These are phyloP conservation scores for Cardiospermum halicacabum DNA, from an alignment of 345 rosid species.

Conservation along the genomic window DNA sequence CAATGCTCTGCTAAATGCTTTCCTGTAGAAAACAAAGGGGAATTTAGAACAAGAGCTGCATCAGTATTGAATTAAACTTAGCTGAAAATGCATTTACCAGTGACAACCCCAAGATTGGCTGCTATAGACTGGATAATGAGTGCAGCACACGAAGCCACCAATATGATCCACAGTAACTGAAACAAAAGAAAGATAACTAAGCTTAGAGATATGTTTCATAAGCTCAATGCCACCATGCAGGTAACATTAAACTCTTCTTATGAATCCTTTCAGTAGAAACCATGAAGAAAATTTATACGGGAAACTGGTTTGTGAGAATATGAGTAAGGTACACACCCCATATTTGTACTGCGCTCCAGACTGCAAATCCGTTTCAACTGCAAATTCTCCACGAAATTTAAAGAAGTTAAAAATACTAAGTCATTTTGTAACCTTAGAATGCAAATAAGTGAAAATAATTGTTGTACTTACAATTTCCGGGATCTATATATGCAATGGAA, in stretches of 20 bases:
- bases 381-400: constrained; percentile 24
- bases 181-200: constrained; percentile 1
- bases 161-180: constrained; percentile 92
- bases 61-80: not conserved
- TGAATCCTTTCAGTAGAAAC: not conserved
- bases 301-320: not conserved
- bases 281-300: not conserved
- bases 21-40: constrained; percentile 33
- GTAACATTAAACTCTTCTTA: not conserved
- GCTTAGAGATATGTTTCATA: not conserved
- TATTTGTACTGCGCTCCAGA: constrained; percentile 85
- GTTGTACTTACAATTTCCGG: constrained; percentile 79
- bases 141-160: constrained; percentile 92
- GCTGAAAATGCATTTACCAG: constrained; percentile 38
- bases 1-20: constrained; percentile 96
- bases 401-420: constrained; percentile 6
- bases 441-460: not conserved
- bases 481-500: constrained; percentile 93
- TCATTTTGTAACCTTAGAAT: not conserved
- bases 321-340: constrained; percentile 39
- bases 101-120: constrained; percentile 95
- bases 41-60: constrained; percentile 1
- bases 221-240: not conserved
- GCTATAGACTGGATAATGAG: constrained; percentile 86
- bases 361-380: constrained; percentile 97